Percentiles rank a stretch among this genome's conserved stretches.
Conservation (phyloP, 768 basidiomycete species). For the Chiua virens region DNA sequence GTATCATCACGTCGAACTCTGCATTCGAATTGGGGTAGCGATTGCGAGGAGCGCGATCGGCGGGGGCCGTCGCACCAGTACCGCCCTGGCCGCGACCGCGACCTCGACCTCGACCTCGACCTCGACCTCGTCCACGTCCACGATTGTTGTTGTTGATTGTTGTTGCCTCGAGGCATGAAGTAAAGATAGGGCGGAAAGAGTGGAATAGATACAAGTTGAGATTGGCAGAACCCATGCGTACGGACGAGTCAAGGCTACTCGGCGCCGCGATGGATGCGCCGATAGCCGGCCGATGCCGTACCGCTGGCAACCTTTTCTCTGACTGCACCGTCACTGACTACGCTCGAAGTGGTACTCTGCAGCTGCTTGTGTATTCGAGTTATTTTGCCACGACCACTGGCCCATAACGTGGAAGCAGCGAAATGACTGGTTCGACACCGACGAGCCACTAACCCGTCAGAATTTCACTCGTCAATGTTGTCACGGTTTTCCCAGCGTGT, state of each 20-base stretch:
- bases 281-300: background rate
- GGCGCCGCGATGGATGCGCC: too few relatives aligned
- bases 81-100: constrained; percentile 18
- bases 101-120: constrained; percentile 19
- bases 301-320: too few relatives aligned
- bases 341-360: too few relatives aligned
- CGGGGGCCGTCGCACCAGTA: background rate
- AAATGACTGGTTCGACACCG: background rate
- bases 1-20: constrained; percentile 26
- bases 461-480: too few relatives aligned
- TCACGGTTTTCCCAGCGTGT: too few relatives aligned
- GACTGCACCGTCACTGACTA: too few relatives aligned
- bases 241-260: background rate
- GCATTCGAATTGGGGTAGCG: constrained; percentile 18
- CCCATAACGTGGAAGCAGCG: too few relatives aligned
- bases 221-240: background rate
- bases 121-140: constrained; percentile 12
- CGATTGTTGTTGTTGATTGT: constrained; percentile 23
- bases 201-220: constrained; percentile 2
- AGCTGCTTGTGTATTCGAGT: background rate
- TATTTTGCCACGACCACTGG: too few relatives aligned
- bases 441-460: constrained; percentile 5
- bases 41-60: constrained; percentile 2
- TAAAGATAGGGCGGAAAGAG: background rate
- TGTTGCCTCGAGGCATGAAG: constrained; percentile 20